Conservation (phyloP, 768 basidiomycete species). For the Artomyces pyxidatus region DNA sequence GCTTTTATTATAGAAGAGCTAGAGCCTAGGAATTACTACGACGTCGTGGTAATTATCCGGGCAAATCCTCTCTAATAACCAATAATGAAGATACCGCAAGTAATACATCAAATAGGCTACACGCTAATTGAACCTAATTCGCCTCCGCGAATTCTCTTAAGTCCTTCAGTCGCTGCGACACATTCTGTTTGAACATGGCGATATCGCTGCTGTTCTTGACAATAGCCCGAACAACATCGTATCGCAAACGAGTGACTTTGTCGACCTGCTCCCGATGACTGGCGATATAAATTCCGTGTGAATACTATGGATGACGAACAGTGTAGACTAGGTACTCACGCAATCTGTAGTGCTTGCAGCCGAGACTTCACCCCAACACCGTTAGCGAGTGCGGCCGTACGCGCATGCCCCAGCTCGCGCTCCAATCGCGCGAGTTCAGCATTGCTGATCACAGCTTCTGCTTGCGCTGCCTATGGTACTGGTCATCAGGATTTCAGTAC, state of each 20-base stretch:
- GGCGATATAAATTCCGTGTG: too few relatives aligned
- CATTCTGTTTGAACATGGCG: slow-evolving; percentile 71
- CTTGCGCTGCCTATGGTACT: slow-evolving; percentile 57
- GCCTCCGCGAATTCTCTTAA: slow-evolving; percentile 62
- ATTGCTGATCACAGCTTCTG: slow-evolving; percentile 60
- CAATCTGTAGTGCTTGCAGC: slow-evolving; percentile 68
- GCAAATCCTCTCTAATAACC: too few relatives aligned
- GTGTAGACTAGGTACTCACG: slow-evolving; percentile 35
- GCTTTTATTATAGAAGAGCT: too few relatives aligned
- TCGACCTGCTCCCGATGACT: slow-evolving; percentile 78
- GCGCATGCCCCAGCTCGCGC: slow-evolving; percentile 64
- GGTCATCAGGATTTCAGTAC: background rate
- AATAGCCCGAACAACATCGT: slow-evolving; percentile 74
- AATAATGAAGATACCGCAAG: too few relatives aligned
- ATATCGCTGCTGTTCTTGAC: slow-evolving; percentile 82
- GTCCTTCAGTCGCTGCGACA: slow-evolving; percentile 61
- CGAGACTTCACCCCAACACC: slow-evolving; percentile 80
- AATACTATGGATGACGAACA: too few relatives aligned
- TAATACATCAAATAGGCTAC: too few relatives aligned
- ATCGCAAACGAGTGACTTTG: slow-evolving; percentile 63
- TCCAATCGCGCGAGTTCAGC: slow-evolving; percentile 61
- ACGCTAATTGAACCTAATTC: too few relatives aligned
- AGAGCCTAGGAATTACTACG: too few relatives aligned
- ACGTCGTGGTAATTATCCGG: too few relatives aligned
- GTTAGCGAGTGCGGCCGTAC: slow-evolving; percentile 67